A percentile compares a stretch with the other conserved stretches of the same genome.
Conservation (phyloP, 495 filamentous ascomycete species). For the Hypoxylon fragiforme region DNA sequence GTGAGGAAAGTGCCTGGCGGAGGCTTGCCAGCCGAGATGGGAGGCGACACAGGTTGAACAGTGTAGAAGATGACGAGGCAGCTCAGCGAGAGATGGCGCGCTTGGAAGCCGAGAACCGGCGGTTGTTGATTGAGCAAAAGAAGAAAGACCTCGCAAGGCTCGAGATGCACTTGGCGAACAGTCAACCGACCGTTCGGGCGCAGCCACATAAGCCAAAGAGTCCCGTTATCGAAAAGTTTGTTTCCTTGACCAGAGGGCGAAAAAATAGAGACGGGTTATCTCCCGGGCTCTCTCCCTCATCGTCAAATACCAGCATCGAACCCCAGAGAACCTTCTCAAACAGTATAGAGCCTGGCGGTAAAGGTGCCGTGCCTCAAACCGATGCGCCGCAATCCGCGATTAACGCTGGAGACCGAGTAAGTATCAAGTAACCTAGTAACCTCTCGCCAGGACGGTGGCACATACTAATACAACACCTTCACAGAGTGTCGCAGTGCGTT, state of each 20-base stretch:
- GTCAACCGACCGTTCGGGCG: conserved; percentile 5
- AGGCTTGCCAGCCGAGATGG: conserved; percentile 27
- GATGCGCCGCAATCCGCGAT: conserved; percentile 85
- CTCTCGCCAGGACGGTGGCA: conserved; percentile 3
- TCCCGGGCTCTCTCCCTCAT: conserved; percentile 32
- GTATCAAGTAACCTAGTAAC: conserved; percentile 36
- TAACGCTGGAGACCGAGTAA: conserved; percentile 75
- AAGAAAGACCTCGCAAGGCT: conserved; percentile 51
- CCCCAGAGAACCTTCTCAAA: conserved; percentile 12
- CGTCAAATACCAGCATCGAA: conserved; percentile 34
- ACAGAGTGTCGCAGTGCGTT: conserved; percentile 68
- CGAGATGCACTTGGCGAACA: conserved; percentile 46
- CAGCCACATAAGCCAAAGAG: conserved; percentile 36
- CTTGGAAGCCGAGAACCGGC: conserved; percentile 45
- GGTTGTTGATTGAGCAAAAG: conserved; percentile 49
- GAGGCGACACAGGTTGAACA: conserved; percentile 23
- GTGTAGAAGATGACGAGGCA: conserved; percentile 22
- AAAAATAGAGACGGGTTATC: conserved; percentile 38
- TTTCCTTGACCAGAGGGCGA: conserved; percentile 40
- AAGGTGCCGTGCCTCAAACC: conserved; percentile 61
- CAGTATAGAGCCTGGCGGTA: conserved; percentile 40
- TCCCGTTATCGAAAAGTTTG: conserved; percentile 45
- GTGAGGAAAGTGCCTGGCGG: conserved; percentile 29
- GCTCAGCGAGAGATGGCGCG: conserved; percentile 30
- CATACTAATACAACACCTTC: conserved; percentile 10